A percentile compares a stretch with the other conserved stretches of the same genome.
Evolutionary conservation across 23 red algal species (phyloP).

Genomic region (Gracilaria domingensis): DNA sequence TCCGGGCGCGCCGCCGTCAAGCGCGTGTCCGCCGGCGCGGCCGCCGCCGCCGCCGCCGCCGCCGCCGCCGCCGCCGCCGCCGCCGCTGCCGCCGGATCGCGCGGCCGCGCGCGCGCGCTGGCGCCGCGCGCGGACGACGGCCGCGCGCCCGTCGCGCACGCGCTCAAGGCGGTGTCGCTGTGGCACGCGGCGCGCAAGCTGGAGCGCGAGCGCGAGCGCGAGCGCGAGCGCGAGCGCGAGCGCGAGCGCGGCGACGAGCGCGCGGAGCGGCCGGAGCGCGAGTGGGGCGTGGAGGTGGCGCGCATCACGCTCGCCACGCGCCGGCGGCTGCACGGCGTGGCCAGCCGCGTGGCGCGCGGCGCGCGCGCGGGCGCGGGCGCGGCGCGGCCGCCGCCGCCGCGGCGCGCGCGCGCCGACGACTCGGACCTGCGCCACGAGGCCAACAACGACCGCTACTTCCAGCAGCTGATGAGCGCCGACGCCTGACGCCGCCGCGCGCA

Average conservation of each 20-base stretch:
- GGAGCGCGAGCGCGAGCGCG: not conserved
- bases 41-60: not conserved
- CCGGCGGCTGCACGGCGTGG: not conserved
- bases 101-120: not conserved
- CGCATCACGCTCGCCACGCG: conserved; percentile 4
- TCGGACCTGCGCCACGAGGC: conserved; percentile 34
- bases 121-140: not conserved
- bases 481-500: not conserved
- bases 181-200: conserved; percentile 11
- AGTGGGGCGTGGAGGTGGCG: not conserved
- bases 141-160: not conserved
- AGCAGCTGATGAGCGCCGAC: conserved; percentile 38
- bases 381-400: not conserved
- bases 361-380: not conserved
- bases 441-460: conserved; percentile 49
- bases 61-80: not conserved
- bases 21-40: not conserved
- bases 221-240: too few species aligned
- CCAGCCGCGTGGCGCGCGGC: not conserved
- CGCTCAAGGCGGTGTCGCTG: conserved; percentile 16
- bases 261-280: too few species aligned
- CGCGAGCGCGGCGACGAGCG: too few species aligned
- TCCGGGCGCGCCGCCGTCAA: conserved; percentile 1
- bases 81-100: not conserved
- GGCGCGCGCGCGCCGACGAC: conserved; percentile 6